These are phyloP conservation scores for Macrotyloma uniflorum DNA, from an alignment of 306 rosid species.

Conservation along the genomic window DNA sequence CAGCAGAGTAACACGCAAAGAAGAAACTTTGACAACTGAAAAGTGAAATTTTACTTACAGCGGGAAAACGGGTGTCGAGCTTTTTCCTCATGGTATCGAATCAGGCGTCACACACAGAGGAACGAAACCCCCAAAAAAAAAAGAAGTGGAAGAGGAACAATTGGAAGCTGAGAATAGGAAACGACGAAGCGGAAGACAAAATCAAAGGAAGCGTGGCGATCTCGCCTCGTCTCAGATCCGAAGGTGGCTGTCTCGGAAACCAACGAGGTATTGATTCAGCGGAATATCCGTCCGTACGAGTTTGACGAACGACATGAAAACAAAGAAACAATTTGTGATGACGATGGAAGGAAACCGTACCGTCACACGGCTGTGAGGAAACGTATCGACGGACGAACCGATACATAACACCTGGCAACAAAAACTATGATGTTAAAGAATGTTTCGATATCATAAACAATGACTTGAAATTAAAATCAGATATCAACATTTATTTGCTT, in stretches of 20 bases:
- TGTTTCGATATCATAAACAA: too few species aligned
- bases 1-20: slow-evolving; percentile 12
- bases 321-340: background rate
- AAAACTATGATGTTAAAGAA: too few species aligned
- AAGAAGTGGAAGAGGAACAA: background rate
- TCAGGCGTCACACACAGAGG: slow-evolving; percentile 26
- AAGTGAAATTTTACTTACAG: slow-evolving; percentile 58
- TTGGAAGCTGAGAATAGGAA: slow-evolving; percentile 11
- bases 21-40: background rate
- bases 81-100: slow-evolving; percentile 90
- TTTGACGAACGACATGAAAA: slow-evolving; percentile 37
- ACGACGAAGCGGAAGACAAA: slow-evolving; percentile 37
- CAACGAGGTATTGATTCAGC: slow-evolving; percentile 30
- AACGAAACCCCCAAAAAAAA: slow-evolving; percentile 14
- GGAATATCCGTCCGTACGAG: slow-evolving; percentile 35
- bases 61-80: slow-evolving; percentile 97
- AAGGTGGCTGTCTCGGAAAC: slow-evolving; percentile 37
- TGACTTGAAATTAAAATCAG: too few species aligned
- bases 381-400: background rate
- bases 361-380: background rate
- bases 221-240: slow-evolving; percentile 60
- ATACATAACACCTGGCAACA: background rate
- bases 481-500: too few species aligned
- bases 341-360: too few species aligned
- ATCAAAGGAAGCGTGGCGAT: slow-evolving; percentile 40